phyloP scores from a whole-genome alignment of 176 grass and related monocot species.

The Thinopyrum elongatum region DNA sequence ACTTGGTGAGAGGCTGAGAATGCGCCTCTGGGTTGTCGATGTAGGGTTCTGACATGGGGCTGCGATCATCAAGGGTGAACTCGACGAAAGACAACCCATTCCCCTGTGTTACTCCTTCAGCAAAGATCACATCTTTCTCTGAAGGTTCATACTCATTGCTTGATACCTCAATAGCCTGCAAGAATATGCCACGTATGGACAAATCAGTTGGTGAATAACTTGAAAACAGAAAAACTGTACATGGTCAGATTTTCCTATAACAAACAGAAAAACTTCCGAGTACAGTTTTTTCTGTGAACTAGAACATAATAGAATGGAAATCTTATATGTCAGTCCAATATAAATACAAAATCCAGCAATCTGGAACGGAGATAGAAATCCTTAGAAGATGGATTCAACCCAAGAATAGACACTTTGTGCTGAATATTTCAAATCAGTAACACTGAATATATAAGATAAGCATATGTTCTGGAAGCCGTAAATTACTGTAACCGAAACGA shows the following conservation, averaged over 20 bases:
- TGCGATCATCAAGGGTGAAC: slow-evolving; percentile 86
- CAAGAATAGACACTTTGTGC: not conserved
- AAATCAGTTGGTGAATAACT: not conserved
- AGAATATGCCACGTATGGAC: not conserved
- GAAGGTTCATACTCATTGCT: slow-evolving; percentile 99
- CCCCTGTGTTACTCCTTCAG: slow-evolving; percentile 95
- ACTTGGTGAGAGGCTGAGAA: slow-evolving; percentile 74
- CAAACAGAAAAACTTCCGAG: no score
- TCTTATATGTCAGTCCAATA: not conserved
- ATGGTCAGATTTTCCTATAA: not conserved
- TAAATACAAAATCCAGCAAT: not conserved
- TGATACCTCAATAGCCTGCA: slow-evolving; percentile 91
- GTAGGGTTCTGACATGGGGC: slow-evolving; percentile 93
- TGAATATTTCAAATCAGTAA: not conserved
- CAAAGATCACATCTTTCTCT: slow-evolving; percentile 87
- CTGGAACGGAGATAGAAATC: not conserved
- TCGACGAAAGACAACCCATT: slow-evolving; percentile 86
- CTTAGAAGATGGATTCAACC: not conserved
- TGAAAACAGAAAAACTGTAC: not conserved
- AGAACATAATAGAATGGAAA: not conserved
- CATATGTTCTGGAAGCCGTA: not conserved
- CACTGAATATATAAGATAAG: not conserved
- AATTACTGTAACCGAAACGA: not conserved
- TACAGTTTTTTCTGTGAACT: not conserved
- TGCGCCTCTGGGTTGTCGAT: slow-evolving; percentile 79